Percentiles rank a stretch among this genome's conserved stretches.
Evolutionary conservation across 495 filamentous ascomycete genomes (phyloP).

Genomic region (Podospora pseudocomata): DNA sequence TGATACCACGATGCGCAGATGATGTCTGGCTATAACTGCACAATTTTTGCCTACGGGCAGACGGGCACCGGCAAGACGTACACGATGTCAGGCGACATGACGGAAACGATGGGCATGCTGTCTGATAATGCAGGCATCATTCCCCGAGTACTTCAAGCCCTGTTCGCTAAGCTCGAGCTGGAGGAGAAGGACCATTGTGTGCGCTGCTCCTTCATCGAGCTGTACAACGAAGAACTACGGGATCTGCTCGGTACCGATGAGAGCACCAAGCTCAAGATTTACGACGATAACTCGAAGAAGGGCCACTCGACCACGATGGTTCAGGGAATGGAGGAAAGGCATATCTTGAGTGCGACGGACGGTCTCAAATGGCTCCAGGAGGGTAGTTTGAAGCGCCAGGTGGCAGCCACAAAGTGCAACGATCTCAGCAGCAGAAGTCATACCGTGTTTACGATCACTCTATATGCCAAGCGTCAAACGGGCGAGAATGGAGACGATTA

Average conservation of each 20-base stretch:
- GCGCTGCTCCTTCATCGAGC: slow-evolving; percentile 96
- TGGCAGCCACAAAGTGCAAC: slow-evolving; percentile 97
- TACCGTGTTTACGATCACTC: slow-evolving; percentile 93
- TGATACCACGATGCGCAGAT: slow-evolving; percentile 47
- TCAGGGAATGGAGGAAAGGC: slow-evolving; percentile 95
- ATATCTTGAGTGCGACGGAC: slow-evolving; percentile 77
- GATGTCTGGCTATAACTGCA: slow-evolving; percentile 94
- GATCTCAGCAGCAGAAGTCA: slow-evolving; percentile 94
- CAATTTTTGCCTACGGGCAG: slow-evolving; percentile 97
- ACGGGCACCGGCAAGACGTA: slow-evolving; percentile 98
- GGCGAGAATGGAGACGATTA: slow-evolving; percentile 76
- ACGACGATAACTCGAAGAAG: slow-evolving; percentile 81
- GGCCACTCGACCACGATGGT: slow-evolving; percentile 76
- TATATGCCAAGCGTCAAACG: slow-evolving; percentile 72
- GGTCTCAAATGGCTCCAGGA: slow-evolving; percentile 86
- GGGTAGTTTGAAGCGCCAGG: slow-evolving; percentile 89
- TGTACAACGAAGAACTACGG: slow-evolving; percentile 95
- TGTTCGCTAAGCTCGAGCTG: slow-evolving; percentile 76
- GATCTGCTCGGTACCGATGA: slow-evolving; percentile 84
- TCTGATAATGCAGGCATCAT: slow-evolving; percentile 93
- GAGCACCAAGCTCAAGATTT: slow-evolving; percentile 85
- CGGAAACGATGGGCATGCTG: slow-evolving; percentile 73
- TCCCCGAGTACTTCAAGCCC: slow-evolving; percentile 76
- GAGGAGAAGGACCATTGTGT: slow-evolving; percentile 83
- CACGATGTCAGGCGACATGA: slow-evolving; percentile 98